phyloP scores from a whole-genome alignment of 495 filamentous ascomycete species.

The Apiosordaria backusii region DNA sequence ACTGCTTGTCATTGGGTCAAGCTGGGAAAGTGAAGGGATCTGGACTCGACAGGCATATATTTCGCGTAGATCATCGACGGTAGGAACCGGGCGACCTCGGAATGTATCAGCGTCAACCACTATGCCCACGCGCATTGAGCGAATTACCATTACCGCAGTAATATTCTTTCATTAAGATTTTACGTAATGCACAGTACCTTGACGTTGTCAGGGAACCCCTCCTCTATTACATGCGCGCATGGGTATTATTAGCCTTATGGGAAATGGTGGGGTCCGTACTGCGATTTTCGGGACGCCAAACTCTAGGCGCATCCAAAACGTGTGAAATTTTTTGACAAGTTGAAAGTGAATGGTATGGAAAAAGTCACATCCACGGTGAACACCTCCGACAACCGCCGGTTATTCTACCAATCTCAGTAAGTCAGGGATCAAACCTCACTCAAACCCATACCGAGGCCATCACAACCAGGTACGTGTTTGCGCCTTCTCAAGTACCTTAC shows the following conservation, averaged over 20 bases:
- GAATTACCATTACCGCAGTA: neutral
- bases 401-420: conserved; percentile 7
- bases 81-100: neutral
- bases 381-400: conserved; percentile 10
- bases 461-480: neutral
- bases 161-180: neutral
- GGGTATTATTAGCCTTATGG: neutral
- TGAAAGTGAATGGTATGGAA: neutral
- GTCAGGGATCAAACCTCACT: conserved; percentile 10
- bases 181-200: neutral
- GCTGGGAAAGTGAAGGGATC: neutral
- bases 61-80: neutral
- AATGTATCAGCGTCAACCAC: neutral
- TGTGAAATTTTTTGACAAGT: neutral
- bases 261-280: neutral
- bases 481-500: neutral
- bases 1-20: neutral
- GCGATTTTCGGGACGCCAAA: neutral
- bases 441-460: neutral
- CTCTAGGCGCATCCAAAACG: neutral
- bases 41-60: neutral
- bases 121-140: neutral
- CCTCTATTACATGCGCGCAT: neutral
- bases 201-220: neutral
- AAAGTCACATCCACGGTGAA: neutral